These are phyloP conservation scores for Aspergillus diversus DNA, from an alignment of 495 filamentous ascomycete genomes.

Conservation along the genomic window DNA sequence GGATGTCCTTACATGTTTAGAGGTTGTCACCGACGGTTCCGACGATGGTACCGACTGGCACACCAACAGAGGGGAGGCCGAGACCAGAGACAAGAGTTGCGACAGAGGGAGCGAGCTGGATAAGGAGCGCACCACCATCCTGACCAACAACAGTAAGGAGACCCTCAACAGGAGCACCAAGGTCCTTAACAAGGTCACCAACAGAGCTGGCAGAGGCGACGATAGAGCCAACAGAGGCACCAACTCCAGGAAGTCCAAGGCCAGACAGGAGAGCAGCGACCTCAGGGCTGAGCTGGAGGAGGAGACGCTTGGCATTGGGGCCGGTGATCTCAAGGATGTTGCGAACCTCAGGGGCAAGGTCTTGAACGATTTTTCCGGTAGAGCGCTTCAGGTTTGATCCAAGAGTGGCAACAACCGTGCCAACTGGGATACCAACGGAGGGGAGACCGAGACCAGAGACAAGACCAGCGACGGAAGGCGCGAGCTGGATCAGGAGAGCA, in stretches of 20 bases:
- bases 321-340: slow-evolving; percentile 37
- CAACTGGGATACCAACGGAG: slow-evolving; percentile 34
- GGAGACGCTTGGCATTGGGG: slow-evolving; percentile 35
- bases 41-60: slow-evolving; percentile 39
- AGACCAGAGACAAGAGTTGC: slow-evolving; percentile 40
- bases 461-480: slow-evolving; percentile 36
- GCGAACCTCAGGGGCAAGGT: slow-evolving; percentile 10
- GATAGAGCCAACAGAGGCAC: slow-evolving; percentile 33
- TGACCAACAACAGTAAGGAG: slow-evolving; percentile 40
- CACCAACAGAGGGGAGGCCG: slow-evolving; percentile 38
- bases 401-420: slow-evolving; percentile 40
- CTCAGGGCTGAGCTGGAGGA: slow-evolving; percentile 40
- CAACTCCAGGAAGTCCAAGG: slow-evolving; percentile 39
- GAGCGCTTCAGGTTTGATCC: slow-evolving; percentile 35
- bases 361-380: slow-evolving; percentile 10
- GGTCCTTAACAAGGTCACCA: slow-evolving; percentile 44
- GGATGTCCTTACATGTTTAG: slow-evolving; percentile 2
- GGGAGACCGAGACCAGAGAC: slow-evolving; percentile 45
- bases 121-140: slow-evolving; percentile 39
- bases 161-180: slow-evolving; percentile 33
- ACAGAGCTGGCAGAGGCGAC: slow-evolving; percentile 35
- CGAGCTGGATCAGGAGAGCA: slow-evolving; percentile 42
- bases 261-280: slow-evolving; percentile 37
- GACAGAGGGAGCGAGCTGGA: slow-evolving; percentile 40
- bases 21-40: slow-evolving; percentile 17